A percentile compares a stretch with the other conserved stretches of the same genome.
Evolutionary conservation across 441 rosid genomes (phyloP).

Genomic region (Raphanus hybrid): DNA sequence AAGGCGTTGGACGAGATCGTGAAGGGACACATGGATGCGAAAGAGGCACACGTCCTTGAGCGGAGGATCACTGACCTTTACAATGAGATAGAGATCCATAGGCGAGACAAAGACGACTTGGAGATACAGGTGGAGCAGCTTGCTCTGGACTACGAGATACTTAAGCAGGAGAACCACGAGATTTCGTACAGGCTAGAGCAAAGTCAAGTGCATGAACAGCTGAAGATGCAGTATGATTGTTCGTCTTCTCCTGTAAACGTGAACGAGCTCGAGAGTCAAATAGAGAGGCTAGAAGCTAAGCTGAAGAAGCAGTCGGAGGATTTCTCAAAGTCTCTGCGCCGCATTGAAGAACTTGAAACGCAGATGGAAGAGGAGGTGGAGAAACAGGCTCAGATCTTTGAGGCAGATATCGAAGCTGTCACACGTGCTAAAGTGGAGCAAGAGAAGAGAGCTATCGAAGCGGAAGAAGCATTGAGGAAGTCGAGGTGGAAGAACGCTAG

Average conservation of each 20-base stretch:
- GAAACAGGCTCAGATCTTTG: constrained; percentile 53
- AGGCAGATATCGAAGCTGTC: constrained; percentile 55
- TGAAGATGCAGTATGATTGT: constrained; percentile 47
- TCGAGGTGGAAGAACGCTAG: constrained; percentile 60
- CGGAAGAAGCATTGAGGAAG: constrained; percentile 64
- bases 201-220: constrained; percentile 57
- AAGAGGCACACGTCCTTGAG: constrained; percentile 66
- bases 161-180: constrained; percentile 54
- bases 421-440: constrained; percentile 54
- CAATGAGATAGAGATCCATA: constrained; percentile 76
- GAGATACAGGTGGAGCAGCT: constrained; percentile 61
- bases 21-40: constrained; percentile 69
- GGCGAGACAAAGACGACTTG: constrained; percentile 67
- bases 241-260: constrained; percentile 50
- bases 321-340: constrained; percentile 53
- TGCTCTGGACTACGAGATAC: constrained; percentile 48
- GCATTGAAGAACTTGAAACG: constrained; percentile 57
- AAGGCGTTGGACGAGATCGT: constrained; percentile 86
- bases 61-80: constrained; percentile 71
- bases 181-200: constrained; percentile 55
- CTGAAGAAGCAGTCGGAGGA: constrained; percentile 57
- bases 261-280: constrained; percentile 56
- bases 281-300: constrained; percentile 64
- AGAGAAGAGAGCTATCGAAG: constrained; percentile 66
- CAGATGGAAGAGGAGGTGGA: constrained; percentile 57